These are phyloP conservation scores for Margaritispora aquatica DNA, from an alignment of 495 filamentous ascomycete species.

Conservation along the genomic window DNA sequence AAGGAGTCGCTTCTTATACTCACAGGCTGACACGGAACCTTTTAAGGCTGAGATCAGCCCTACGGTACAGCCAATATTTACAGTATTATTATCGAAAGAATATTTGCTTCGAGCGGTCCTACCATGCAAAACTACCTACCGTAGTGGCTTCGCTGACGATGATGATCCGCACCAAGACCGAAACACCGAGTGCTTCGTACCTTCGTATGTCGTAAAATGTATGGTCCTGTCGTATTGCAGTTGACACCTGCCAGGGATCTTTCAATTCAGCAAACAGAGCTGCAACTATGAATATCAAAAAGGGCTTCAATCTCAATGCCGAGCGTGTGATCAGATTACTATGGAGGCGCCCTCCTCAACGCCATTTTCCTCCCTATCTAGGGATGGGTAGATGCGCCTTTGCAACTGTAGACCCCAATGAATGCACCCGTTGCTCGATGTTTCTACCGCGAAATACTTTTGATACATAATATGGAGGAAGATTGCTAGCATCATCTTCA, in stretches of 20 bases:
- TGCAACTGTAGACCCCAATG: background rate
- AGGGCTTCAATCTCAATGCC: background rate
- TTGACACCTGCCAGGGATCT: background rate
- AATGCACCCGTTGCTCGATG: background rate
- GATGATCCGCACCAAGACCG: too few species aligned
- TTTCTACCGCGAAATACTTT: background rate
- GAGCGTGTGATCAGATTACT: background rate
- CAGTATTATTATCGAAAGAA: too few species aligned
- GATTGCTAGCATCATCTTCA: constrained; percentile 5
- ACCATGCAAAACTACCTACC: too few species aligned
- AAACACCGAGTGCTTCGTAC: background rate
- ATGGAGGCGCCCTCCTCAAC: background rate
- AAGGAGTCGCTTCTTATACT: background rate
- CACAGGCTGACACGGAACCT: background rate
- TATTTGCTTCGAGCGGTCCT: too few species aligned
- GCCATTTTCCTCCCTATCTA: background rate
- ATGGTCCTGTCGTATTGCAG: too few species aligned
- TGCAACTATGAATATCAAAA: too few species aligned
- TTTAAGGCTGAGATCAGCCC: background rate
- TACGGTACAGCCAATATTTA: background rate
- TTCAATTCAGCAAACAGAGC: too few species aligned
- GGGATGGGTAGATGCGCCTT: background rate
- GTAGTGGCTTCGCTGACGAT: too few species aligned
- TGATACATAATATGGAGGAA: background rate
- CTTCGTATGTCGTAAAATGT: background rate